A percentile compares a stretch with the other conserved stretches of the same genome.
These are phyloP conservation scores for Globisporangium paroecandrum DNA, from an alignment of 352 stramenopile genomes.

Conservation along the genomic window DNA sequence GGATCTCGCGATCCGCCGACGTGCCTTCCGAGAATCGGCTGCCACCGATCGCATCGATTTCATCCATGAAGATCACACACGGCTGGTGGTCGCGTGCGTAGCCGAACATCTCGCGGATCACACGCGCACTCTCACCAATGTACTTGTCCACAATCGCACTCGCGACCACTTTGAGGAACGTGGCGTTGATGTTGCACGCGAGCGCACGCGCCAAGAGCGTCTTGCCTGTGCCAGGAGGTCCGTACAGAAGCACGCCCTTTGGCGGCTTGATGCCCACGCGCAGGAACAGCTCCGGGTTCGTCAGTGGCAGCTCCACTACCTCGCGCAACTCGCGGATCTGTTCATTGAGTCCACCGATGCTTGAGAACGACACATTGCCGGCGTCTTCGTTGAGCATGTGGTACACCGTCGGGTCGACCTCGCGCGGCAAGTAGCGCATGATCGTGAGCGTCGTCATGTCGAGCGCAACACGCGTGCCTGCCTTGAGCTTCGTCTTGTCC, in stretches of 20 bases:
- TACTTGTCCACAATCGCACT: constrained; percentile 99
- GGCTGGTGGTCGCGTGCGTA: constrained; percentile 96
- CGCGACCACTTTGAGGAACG: constrained; percentile 99
- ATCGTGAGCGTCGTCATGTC: constrained; percentile 99
- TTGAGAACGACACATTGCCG: constrained; percentile 95
- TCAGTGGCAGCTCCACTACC: constrained; percentile 98
- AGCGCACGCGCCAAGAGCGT: constrained; percentile 97
- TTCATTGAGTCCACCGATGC: constrained; percentile 98
- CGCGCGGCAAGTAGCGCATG: constrained; percentile 97
- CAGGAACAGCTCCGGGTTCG: constrained; percentile 99
- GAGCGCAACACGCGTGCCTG: constrained; percentile 95
- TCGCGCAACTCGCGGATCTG: constrained; percentile 97
- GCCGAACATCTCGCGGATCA: constrained; percentile 99
- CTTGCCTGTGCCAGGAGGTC: constrained; percentile 98
- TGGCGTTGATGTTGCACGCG: constrained; percentile 98
- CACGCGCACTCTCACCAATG: constrained; percentile 98
- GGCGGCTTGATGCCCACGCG: constrained; percentile 98
- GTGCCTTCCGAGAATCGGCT: constrained; percentile 97
- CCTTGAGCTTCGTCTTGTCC: constrained; percentile 95
- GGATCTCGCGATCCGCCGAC: constrained; percentile 96
- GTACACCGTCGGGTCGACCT: constrained; percentile 99
- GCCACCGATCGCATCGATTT: constrained; percentile 99
- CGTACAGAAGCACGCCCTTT: constrained; percentile 97
- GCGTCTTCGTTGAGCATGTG: constrained; percentile 99
- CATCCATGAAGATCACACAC: constrained; percentile 99